Percentiles rank a stretch among this genome's conserved stretches.
phyloP scores from a whole-genome alignment of 2,329 filamentous ascomycete species.

The Exutisphaerella laricina region DNA sequence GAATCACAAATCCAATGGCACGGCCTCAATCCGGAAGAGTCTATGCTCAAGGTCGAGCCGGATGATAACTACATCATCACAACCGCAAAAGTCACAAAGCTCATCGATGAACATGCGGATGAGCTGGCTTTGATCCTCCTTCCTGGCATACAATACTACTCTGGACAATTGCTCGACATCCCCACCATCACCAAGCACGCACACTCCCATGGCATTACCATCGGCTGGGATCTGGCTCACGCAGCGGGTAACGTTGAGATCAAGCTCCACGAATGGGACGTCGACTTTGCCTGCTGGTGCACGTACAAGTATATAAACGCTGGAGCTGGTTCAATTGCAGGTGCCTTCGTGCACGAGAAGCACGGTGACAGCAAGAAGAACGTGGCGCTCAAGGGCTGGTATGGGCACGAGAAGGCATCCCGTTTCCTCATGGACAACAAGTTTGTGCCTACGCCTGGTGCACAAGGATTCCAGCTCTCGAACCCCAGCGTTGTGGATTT shows the following conservation, averaged over 20 bases:
- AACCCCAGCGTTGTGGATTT: slow-evolving; percentile 77
- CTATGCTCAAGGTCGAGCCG: slow-evolving; percentile 66
- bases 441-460: slow-evolving; percentile 72
- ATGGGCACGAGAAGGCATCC: slow-evolving; percentile 69
- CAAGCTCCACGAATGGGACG: slow-evolving; percentile 76
- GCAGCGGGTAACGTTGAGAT: slow-evolving; percentile 79
- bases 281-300: slow-evolving; percentile 90
- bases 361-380: slow-evolving; percentile 53
- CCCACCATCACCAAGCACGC: slow-evolving; percentile 71
- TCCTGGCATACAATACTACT: slow-evolving; percentile 87
- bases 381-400: slow-evolving; percentile 66
- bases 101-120: slow-evolving; percentile 68
- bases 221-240: slow-evolving; percentile 87
- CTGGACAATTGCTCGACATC: slow-evolving; percentile 82
- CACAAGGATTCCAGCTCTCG: slow-evolving; percentile 75
- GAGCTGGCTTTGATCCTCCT: slow-evolving; percentile 71
- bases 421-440: slow-evolving; percentile 77
- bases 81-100: slow-evolving; percentile 63
- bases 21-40: slow-evolving; percentile 58
- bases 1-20: slow-evolving; percentile 74
- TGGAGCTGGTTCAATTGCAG: slow-evolving; percentile 77
- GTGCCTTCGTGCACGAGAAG: slow-evolving; percentile 70
- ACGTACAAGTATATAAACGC: slow-evolving; percentile 92
- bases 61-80: slow-evolving; percentile 57
- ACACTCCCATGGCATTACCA: slow-evolving; percentile 60